A percentile compares a stretch with the other conserved stretches of the same genome.
phyloP scores from a whole-genome alignment of 257 asterid species.

The Echites panduratus region DNA sequence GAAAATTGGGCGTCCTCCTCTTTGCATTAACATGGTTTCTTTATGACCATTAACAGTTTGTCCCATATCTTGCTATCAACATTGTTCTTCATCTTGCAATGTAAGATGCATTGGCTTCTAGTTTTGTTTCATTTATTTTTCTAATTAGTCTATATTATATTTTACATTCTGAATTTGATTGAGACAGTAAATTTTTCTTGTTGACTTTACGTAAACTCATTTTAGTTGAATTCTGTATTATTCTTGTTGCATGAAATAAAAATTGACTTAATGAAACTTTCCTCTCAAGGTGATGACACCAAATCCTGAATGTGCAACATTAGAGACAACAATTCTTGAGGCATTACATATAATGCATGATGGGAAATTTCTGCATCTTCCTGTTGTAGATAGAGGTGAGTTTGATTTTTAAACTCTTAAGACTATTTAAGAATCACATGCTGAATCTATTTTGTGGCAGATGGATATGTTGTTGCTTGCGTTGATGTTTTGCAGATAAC shows the following conservation, averaged over 20 bases:
- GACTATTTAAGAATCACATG: background rate
- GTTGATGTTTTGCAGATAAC: conserved; percentile 89
- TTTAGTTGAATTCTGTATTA: background rate
- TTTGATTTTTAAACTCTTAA: conserved; percentile 12
- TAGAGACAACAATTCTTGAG: conserved; percentile 81
- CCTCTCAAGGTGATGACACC: conserved; percentile 77
- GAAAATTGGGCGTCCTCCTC: background rate
- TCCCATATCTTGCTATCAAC: background rate
- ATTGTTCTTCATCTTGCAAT: background rate
- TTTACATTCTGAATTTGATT: background rate
- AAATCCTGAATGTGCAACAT: conserved; percentile 76
- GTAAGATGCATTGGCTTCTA: background rate
- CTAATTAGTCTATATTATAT: background rate
- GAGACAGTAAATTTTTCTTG: background rate
- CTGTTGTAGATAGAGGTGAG: conserved; percentile 79
- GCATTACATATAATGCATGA: conserved; percentile 94
- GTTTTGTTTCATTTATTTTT: background rate
- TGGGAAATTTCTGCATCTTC: conserved; percentile 82
- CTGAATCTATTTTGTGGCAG: conserved; percentile 43
- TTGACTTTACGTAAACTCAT: background rate
- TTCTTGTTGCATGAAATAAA: conserved; percentile 2
- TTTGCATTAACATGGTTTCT: background rate
- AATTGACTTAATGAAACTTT: conserved; percentile 16
- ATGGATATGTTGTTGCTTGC: conserved; percentile 64
- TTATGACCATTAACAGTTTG: background rate